These are phyloP conservation scores for Kurtzmaniella quercitrusa DNA, from an alignment of 1,139 yeast species.

Conservation along the genomic window DNA sequence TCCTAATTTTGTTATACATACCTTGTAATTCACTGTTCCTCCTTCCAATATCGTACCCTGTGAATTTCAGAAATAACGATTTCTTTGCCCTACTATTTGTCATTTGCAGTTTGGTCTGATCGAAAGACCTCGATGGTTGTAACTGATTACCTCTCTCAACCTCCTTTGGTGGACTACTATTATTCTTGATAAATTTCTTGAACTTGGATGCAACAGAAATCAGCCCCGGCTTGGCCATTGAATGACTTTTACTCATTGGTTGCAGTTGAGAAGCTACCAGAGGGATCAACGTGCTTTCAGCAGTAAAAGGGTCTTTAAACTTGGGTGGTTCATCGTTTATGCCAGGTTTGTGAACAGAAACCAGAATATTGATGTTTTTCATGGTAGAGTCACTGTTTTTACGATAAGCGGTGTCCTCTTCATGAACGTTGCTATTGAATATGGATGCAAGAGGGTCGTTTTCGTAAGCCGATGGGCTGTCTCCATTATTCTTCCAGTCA, in stretches of 20 bases:
- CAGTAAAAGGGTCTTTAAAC: conserved; percentile 9
- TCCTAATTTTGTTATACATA: conserved; percentile 24
- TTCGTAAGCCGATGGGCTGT: background rate
- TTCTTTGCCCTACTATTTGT: conserved; percentile 21
- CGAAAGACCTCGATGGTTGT: conserved; percentile 17
- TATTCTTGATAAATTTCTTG: conserved; percentile 7
- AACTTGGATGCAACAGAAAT: conserved; percentile 14
- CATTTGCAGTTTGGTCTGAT: conserved; percentile 37
- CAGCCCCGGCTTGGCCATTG: conserved; percentile 8
- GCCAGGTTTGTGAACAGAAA: background rate
- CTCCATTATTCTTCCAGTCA: background rate
- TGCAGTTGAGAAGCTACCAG: conserved; percentile 2
- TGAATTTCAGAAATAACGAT: conserved; percentile 12
- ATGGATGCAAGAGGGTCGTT: background rate
- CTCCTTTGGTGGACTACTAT: conserved; percentile 1
- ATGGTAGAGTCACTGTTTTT: background rate
- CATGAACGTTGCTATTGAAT: background rate
- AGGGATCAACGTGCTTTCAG: conserved; percentile 7
- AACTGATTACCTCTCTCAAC: conserved; percentile 7
- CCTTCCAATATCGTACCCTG: conserved; percentile 12
- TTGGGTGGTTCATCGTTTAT: background rate
- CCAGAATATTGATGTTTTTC: background rate
- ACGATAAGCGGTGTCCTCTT: background rate
- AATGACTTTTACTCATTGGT: background rate
- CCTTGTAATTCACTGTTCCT: conserved; percentile 31